Conservation (phyloP, 345 rosid genomes). For the Ceriops tagal region DNA sequence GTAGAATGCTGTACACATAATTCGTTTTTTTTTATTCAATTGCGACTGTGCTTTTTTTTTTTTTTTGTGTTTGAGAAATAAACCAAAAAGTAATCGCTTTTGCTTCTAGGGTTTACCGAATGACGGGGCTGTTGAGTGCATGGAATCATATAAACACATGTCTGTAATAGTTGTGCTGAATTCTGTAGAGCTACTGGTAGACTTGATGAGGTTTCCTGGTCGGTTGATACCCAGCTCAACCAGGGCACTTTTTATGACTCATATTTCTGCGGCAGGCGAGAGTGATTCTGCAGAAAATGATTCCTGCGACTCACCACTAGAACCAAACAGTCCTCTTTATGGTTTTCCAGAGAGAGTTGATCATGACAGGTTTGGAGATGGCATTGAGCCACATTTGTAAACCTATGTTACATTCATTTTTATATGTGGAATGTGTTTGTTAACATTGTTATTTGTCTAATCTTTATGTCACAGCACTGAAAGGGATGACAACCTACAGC, state of each 20-base stretch:
- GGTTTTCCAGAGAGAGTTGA: slow-evolving; percentile 68
- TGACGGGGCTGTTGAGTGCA: slow-evolving; percentile 76
- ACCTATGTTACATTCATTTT: slow-evolving; percentile 9
- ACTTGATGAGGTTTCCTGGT: slow-evolving; percentile 98
- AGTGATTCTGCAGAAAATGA: slow-evolving; percentile 99
- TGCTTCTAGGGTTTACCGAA: slow-evolving; percentile 75
- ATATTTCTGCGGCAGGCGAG: slow-evolving; percentile 90
- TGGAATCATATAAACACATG: slow-evolving; percentile 80
- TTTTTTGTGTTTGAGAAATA: neutral
- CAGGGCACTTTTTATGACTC: slow-evolving; percentile 82
- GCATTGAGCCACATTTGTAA: slow-evolving; percentile 25
- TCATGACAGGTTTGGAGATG: slow-evolving; percentile 58
- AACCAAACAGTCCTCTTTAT: slow-evolving; percentile 95
- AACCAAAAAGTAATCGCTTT: neutral
- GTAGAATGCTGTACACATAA: too few species aligned
- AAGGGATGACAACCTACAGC: slow-evolving; percentile 66
- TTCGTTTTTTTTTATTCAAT: too few species aligned
- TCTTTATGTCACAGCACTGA: slow-evolving; percentile 57
- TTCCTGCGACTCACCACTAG: slow-evolving; percentile 97
- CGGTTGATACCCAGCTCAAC: slow-evolving; percentile 81
- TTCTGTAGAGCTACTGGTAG: slow-evolving; percentile 86
- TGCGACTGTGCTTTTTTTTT: too few species aligned
- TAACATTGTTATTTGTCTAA: neutral
- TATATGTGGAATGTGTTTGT: too few species aligned
- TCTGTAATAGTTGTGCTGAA: slow-evolving; percentile 83